Evolutionary conservation across 306 rosid genomes (phyloP).

Genomic region (Trifolium subterraneum): DNA sequence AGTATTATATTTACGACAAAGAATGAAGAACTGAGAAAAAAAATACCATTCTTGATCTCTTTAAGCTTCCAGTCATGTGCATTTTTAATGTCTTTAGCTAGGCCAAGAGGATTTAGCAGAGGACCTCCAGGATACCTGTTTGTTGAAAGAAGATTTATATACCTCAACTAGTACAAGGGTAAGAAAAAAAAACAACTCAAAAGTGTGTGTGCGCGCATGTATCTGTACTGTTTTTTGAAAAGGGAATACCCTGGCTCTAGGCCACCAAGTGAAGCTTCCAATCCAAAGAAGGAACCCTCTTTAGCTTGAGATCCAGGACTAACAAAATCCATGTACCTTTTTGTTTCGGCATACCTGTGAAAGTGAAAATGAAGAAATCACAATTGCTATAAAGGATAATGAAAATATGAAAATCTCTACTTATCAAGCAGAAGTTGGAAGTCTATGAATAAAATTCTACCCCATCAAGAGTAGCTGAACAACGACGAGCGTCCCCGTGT

Average conservation of each 20-base stretch:
- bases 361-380: constrained; percentile 28
- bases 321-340: constrained; percentile 87
- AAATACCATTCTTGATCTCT: constrained; percentile 84
- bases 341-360: constrained; percentile 82
- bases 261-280: constrained; percentile 79
- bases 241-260: constrained; percentile 87
- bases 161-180: constrained; percentile 11
- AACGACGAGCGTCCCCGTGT: constrained; percentile 70
- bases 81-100: constrained; percentile 78
- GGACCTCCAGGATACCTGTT: constrained; percentile 88
- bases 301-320: constrained; percentile 94
- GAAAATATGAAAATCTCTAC: constrained; percentile 12
- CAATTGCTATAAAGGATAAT: not conserved
- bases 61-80: constrained; percentile 87
- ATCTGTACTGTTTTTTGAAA: not conserved
- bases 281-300: constrained; percentile 77
- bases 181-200: not conserved
- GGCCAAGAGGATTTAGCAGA: constrained; percentile 82
- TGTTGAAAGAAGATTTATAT: constrained; percentile 35
- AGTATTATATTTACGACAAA: constrained; percentile 10
- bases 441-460: constrained; percentile 42
- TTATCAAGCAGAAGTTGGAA: constrained; percentile 29
- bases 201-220: not conserved
- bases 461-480: constrained; percentile 90
- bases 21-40: constrained; percentile 24